Evolutionary conservation across 108 stramenopile species (phyloP), one percentile per base, ranked within the genome.

Genomic region (Hondaea fermentalgiana): DNA sequence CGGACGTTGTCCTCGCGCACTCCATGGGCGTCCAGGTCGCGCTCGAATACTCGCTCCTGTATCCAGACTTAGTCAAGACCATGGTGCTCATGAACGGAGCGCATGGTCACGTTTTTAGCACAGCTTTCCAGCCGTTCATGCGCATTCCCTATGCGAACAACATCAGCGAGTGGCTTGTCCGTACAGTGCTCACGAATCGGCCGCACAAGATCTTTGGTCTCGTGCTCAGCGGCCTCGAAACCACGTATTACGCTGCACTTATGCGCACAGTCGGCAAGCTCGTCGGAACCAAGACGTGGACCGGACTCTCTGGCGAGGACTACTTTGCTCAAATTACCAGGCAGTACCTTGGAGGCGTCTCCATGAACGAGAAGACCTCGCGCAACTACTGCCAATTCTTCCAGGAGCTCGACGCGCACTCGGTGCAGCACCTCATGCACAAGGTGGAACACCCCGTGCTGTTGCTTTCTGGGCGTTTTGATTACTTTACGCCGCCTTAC

Each of bases 21-120:
- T 83, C 76, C 1, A 83, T 83, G 76, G 76, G 76, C 76, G 45
- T 47, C 49, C 76, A 83, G 23, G 76, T 83, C n/a, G 76, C 76
- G 45, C 51, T 83, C n/a, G 76, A 83, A 3, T 47, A n/a, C 28
- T 12, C 28, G 76, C 51, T 83, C 49, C n/a, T 83, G 51, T 83
- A 83, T 35, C 76, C 76, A 21, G 76, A 83, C 16, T 12, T 47
- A 12, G 76, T 28, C 49, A 53, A 53, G 25, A 25, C 76, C 6
- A 83, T 83, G 49, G 51, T 83, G 45, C 51, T 83, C 45, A 83
- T 83, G 76, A 83, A 83, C 76, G 76, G 76, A 14, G 51, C 49
- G n/a, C 25, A 47, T 35, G 76, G 76, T 12, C 45, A 47, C 28
- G 76, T 83, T 17, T 83, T 83, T 53, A 23, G 28, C 6, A 12